Percentiles rank a stretch among this genome's conserved stretches.
phyloP scores from a whole-genome alignment of 1,139 yeast genomes.

The Pneumocystis carinii region DNA sequence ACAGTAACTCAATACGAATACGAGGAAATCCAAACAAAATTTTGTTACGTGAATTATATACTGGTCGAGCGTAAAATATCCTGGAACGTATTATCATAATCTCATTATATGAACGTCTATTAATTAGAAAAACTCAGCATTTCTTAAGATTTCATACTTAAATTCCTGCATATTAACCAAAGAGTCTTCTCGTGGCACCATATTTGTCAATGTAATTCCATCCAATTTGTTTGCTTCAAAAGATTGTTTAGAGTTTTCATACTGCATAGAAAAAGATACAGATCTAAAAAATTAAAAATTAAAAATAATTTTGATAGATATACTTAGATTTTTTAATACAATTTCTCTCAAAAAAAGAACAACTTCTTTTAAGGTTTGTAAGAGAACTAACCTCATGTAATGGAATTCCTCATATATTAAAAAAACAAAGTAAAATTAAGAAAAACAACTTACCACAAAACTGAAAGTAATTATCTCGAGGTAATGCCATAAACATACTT shows the following conservation, averaged over 20 bases:
- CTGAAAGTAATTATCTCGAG: conserved; percentile 8
- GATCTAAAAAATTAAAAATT: neutral
- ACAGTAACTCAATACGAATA: neutral
- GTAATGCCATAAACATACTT: conserved; percentile 7
- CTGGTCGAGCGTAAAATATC: conserved; percentile 10
- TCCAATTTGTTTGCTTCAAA: neutral
- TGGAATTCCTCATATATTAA: neutral
- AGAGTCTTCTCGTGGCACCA: neutral
- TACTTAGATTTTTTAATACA: neutral
- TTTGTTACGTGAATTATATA: conserved; percentile 1
- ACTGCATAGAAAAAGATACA: neutral
- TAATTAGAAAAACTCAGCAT: neutral
- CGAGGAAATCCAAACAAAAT: conserved; percentile 7
- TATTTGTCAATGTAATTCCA: neutral
- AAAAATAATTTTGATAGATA: neutral
- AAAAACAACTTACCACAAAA: conserved; percentile 6
- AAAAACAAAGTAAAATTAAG: neutral
- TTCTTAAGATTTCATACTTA: neutral
- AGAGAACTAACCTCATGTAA: conserved; percentile 4
- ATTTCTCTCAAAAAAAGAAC: neutral
- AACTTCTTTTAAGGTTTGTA: neutral
- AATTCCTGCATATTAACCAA: neutral
- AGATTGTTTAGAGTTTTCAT: neutral
- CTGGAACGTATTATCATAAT: conserved; percentile 10
- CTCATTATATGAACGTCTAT: conserved; percentile 2